Conservation (phyloP, 106 monocot genomes). For the Vanilla planifolia region DNA sequence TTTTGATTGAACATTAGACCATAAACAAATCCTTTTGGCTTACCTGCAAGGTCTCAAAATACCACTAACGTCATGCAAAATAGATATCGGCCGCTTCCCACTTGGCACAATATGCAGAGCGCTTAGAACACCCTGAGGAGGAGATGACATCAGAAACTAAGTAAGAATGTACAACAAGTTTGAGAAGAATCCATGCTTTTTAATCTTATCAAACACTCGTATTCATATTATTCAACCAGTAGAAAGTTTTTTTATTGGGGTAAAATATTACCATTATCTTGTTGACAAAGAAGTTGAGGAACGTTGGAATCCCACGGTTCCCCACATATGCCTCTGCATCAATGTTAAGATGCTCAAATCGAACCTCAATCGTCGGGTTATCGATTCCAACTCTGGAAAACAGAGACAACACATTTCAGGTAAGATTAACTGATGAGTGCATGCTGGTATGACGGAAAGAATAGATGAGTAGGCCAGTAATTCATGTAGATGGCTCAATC, state of each 20-base stretch:
- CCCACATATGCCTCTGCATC: slow-evolving; percentile 39
- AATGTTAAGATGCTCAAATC: slow-evolving; percentile 40
- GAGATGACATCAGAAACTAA: neutral
- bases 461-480: too few relatives aligned
- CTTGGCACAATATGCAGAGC: slow-evolving; percentile 20
- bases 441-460: too few relatives aligned
- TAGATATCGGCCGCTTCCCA: slow-evolving; percentile 17
- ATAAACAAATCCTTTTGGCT: neutral
- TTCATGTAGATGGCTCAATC: too few relatives aligned
- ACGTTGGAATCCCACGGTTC: slow-evolving; percentile 32
- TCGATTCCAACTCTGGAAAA: slow-evolving; percentile 48
- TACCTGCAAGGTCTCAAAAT: slow-evolving; percentile 9
- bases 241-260: too few relatives aligned
- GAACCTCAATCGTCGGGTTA: slow-evolving; percentile 48
- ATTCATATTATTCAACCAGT: too few relatives aligned
- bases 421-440: neutral
- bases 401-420: neutral
- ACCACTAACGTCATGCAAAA: slow-evolving; percentile 19
- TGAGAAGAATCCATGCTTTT: too few relatives aligned
- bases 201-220: too few relatives aligned
- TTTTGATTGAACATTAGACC: neutral
- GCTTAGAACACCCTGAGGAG: slow-evolving; percentile 23
- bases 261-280: slow-evolving; percentile 35
- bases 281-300: slow-evolving; percentile 32
- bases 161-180: too few relatives aligned